These are phyloP conservation scores for Mycena alexandri DNA, from an alignment of 768 basidiomycete genomes.

Conservation along the genomic window DNA sequence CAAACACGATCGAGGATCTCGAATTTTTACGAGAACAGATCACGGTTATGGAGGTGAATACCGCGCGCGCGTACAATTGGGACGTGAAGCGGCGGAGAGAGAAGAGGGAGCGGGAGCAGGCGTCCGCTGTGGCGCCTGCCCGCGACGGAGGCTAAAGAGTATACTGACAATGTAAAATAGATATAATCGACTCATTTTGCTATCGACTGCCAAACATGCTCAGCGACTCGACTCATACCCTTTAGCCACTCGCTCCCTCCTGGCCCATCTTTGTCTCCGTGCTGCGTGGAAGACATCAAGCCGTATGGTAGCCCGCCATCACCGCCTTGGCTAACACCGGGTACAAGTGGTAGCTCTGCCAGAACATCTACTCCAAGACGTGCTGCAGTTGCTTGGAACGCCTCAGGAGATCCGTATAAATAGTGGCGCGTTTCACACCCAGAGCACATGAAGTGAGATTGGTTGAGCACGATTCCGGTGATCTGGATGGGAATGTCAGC, in stretches of 20 bases:
- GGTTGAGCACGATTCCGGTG: constrained; percentile 88
- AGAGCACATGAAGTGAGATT: constrained; percentile 86
- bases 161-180: background rate
- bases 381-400: constrained; percentile 70
- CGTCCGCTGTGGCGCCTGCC: constrained; percentile 14
- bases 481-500: constrained; percentile 63
- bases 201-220: constrained; percentile 33
- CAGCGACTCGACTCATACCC: constrained; percentile 42
- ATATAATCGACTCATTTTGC: background rate
- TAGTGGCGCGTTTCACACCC: constrained; percentile 74
- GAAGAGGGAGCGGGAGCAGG: constrained; percentile 56
- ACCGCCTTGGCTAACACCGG: constrained; percentile 77
- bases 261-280: constrained; percentile 35
- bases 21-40: constrained; percentile 95
- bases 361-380: constrained; percentile 74
- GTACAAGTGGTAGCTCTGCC: constrained; percentile 85
- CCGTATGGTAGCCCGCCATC: constrained; percentile 76
- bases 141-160: constrained; percentile 17
- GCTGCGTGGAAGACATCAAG: constrained; percentile 30
- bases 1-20: constrained; percentile 85
- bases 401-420: constrained; percentile 77
- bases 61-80: constrained; percentile 96
- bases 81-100: constrained; percentile 89
- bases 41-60: constrained; percentile 97
- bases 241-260: constrained; percentile 44